Evolutionary conservation across 2,329 filamentous ascomycete species (phyloP).

Genomic region (Pseudopyricularia javanii): DNA sequence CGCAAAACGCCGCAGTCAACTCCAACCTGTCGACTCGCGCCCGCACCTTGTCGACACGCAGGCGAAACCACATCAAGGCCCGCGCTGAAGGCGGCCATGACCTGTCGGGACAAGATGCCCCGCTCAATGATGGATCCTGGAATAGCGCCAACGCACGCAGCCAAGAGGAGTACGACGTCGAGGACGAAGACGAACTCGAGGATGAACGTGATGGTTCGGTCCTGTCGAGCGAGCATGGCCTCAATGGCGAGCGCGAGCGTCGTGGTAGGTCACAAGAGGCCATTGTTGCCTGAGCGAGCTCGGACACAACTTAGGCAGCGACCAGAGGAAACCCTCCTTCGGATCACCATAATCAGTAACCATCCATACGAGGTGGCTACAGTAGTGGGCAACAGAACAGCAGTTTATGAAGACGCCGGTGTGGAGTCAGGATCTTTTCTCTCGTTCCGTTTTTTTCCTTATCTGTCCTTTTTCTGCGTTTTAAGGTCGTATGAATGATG

Average conservation of each 20-base stretch:
- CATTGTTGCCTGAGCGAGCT: conserved; percentile 26
- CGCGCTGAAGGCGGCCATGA: conserved; percentile 62
- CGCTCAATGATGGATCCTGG: conserved; percentile 76
- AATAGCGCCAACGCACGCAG: conserved; percentile 47
- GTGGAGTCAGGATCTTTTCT: background rate
- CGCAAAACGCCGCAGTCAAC: conserved; percentile 75
- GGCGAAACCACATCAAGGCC: conserved; percentile 57
- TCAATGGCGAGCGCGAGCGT: conserved; percentile 46
- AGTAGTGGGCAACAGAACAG: background rate
- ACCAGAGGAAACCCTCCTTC: background rate
- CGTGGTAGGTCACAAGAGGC: conserved; percentile 43
- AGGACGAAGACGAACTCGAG: conserved; percentile 28
- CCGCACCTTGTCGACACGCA: conserved; percentile 76
- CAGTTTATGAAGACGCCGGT: background rate
- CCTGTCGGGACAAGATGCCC: conserved; percentile 69
- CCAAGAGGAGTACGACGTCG: conserved; percentile 54
- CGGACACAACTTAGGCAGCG: background rate
- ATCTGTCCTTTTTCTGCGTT: too few relatives aligned
- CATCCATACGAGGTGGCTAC: background rate
- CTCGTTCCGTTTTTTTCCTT: too few relatives aligned
- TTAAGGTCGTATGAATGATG: too few relatives aligned
- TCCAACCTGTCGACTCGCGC: conserved; percentile 80
- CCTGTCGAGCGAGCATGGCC: conserved; percentile 35
- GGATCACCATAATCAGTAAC: background rate
- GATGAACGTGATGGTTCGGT: conserved; percentile 24